Evolutionary conservation across 2,329 filamentous ascomycete species (phyloP), one percentile per base, ranked within the genome.

Genomic region (Colletotrichum sidae): DNA sequence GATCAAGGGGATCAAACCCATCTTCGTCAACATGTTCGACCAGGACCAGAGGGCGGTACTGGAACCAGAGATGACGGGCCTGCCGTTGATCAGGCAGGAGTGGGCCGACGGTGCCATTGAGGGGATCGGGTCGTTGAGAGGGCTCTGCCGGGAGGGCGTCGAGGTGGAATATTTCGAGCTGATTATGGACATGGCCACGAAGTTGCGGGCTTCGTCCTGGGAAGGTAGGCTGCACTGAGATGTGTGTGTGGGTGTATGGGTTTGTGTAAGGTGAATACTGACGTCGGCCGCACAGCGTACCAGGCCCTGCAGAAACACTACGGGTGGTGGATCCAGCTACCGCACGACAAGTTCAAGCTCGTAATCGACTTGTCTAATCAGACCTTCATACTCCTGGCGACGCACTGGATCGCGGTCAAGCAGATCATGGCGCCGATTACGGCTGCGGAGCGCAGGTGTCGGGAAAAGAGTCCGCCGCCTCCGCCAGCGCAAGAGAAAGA

Each of bases 301-400:
- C 76, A 81, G 67, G 75, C 80, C n/a, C 78, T 86, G 56, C 78
- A 77, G 46, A 74, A 78, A 58, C 83, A 86, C 69, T 87, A 85
- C 71, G 78, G 72, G 4, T 88, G 85, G 85, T 87, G 85, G 85
- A 87, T 87, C 79, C 79, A 84, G 72, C 78, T 88, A 8, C 81
- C 84, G 8, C 84, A 87, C 68, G 77, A 79, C 41, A 76, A 80
- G 52, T 87, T 88, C 72, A 80, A 83, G 67, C 76, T 77, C 54
- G 73, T 88, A 56, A 78, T 87, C 68, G 80, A 86, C 71, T 74
- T 80, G 35, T 68, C 70, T 35, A 82, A 81, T 70, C 83, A 83
- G 70, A 79, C 79, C 13, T 79, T 81, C 62, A 60, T 83, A 45
- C 73, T 88, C 37, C 76, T 88, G 46, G 81, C 81, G 39, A 70